Evolutionary conservation across 257 asterid genomes (phyloP).

Genomic region (Solanum ossicruentum): DNA sequence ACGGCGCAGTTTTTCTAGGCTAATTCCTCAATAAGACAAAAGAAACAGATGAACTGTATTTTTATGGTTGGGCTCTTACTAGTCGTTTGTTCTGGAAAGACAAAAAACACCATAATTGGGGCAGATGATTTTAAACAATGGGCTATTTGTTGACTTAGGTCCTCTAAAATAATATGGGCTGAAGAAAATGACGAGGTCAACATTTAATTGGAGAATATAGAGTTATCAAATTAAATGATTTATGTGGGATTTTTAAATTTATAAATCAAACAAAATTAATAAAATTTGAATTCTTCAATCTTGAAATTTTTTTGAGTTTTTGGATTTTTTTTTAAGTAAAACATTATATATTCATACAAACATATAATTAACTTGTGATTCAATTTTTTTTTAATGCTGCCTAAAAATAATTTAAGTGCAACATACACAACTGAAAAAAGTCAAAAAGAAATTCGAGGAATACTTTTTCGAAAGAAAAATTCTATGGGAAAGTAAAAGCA

Average conservation of each 20-base stretch:
- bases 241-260: no score
- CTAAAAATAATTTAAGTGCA: background rate
- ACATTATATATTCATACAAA: no score
- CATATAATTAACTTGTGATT: no score
- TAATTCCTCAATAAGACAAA: background rate
- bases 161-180: background rate
- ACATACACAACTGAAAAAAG: background rate
- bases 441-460: background rate
- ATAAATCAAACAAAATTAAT: no score
- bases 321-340: no score
- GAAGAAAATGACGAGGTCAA: background rate
- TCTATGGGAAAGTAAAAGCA: background rate
- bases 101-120: background rate
- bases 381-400: no score
- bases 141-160: background rate
- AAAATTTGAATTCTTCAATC: no score
- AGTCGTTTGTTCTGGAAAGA: background rate
- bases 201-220: background rate
- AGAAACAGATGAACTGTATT: background rate
- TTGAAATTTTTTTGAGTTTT: no score
- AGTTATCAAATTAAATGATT: background rate
- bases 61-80: background rate
- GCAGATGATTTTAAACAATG: background rate
- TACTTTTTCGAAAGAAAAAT: background rate
- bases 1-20: background rate